These are phyloP conservation scores for Benincasa hispida DNA, from an alignment of 306 rosid genomes.

Conservation along the genomic window DNA sequence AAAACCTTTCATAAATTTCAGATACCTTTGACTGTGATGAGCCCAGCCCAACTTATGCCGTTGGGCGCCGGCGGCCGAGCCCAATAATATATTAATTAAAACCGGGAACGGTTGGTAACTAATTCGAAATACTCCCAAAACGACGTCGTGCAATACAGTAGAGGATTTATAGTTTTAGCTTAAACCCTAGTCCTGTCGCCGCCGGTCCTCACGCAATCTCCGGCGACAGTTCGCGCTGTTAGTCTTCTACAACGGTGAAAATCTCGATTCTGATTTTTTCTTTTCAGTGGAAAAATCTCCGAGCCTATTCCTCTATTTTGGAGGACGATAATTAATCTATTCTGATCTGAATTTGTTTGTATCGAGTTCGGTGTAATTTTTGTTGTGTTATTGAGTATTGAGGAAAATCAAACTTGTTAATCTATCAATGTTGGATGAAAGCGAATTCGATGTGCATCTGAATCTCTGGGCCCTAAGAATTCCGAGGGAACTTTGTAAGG, in stretches of 20 bases:
- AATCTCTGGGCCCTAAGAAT: slow-evolving; percentile 73
- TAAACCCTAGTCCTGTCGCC: background rate
- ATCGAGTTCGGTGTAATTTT: background rate
- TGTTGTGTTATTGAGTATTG: background rate
- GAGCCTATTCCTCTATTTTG: background rate
- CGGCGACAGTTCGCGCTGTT: background rate
- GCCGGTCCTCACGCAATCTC: background rate
- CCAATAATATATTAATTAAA: background rate
- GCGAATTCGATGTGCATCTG: slow-evolving; percentile 52
- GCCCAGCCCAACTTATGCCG: background rate
- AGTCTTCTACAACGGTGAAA: background rate
- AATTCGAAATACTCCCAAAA: background rate
- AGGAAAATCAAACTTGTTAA: background rate
- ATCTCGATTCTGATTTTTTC: background rate
- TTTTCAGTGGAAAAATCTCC: background rate
- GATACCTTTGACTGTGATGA: too few relatives aligned
- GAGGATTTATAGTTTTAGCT: background rate
- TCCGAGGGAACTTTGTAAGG: slow-evolving; percentile 73
- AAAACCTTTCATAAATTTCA: too few relatives aligned
- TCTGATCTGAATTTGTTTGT: background rate
- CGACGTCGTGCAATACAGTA: background rate
- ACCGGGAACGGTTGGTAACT: background rate
- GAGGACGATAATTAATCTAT: background rate
- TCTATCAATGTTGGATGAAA: slow-evolving; percentile 47
- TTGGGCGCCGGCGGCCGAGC: background rate